Base-by-base conservation (phyloP, 352 stramenopile species). In the Aphanomyces invadans region DNA sequence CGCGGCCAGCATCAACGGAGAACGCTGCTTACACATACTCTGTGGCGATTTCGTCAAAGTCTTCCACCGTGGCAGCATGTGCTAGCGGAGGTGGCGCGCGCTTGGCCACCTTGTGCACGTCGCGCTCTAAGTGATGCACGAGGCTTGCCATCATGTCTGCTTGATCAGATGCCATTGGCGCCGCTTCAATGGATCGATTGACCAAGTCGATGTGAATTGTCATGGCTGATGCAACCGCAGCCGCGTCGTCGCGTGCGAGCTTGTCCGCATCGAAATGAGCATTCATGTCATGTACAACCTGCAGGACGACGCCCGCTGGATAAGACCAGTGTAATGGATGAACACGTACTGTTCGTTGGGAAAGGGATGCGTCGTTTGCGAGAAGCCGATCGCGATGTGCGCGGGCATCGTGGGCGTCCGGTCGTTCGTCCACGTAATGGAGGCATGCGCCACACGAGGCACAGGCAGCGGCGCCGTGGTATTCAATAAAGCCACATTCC, bases 211-310 rank as follows among this genome's bases (percentile, higher is more conserved):
- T 67, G 25, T 67, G 38, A 32, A 57, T 33, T 10, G 23, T 57
- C 29, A 57, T 32, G 33, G 42, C 55, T 19, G 60, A 49, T 12
- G 23, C 15, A 17, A 29, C 42, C 7, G 55, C 38, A 31, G 28
- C 29, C 4, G 42, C 42, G n/a, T 49, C 60, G 9, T 67, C 60
- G 4, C 60, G 60, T 15, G 10, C 48, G 4, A 42, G n/a, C 49
- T 67, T 67, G 49, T 67, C 60, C 10, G 17, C n/a, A 21, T 56
- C 60, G 57, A 67, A 67, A 33, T 60, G 45, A 1, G 60, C 60
- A 46, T 55, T 45, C 26, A 51, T 51, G 21, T 67, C 60, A 42
- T 57, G 48, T 4, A 67, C 60, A 32, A 51, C 48, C 60, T 67
- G 39, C 21, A 57, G 23, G 19, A 44, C 5, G 17, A 21, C 23